Percentiles rank a stretch among this genome's conserved stretches.
phyloP scores from a whole-genome alignment of 345 rosid species.

The Citrus maxima region DNA sequence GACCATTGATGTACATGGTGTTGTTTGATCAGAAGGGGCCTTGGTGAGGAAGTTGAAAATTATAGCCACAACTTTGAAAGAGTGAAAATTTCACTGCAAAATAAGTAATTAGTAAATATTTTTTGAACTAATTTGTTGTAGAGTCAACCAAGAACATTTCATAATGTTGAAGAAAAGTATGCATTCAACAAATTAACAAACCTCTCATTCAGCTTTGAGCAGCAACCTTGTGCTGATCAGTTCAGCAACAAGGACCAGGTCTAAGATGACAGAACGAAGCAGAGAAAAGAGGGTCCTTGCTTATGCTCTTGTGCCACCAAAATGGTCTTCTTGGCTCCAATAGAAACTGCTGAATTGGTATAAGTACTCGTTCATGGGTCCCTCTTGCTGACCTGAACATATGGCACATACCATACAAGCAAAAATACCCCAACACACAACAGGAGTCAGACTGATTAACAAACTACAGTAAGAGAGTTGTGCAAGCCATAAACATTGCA shows the following conservation, averaged over 20 bases:
- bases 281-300: slow-evolving; percentile 95
- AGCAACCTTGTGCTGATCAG: slow-evolving; percentile 78
- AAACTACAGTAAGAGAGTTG: background rate
- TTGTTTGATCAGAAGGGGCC: slow-evolving; percentile 48
- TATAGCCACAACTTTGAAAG: slow-evolving; percentile 95
- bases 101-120: background rate
- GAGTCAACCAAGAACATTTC: background rate
- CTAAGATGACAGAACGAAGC: slow-evolving; percentile 80
- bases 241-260: slow-evolving; percentile 89
- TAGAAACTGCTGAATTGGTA: slow-evolving; percentile 74
- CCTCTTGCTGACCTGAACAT: slow-evolving; percentile 91
- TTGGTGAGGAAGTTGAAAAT: slow-evolving; percentile 94
- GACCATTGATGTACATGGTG: background rate
- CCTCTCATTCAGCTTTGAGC: slow-evolving; percentile 83
- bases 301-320: slow-evolving; percentile 72
- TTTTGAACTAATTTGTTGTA: background rate
- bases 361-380: slow-evolving; percentile 90
- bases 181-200: slow-evolving; percentile 12
- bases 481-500: background rate
- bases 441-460: background rate
- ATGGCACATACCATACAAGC: slow-evolving; percentile 70
- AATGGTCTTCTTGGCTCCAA: slow-evolving; percentile 91
- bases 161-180: background rate
- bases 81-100: slow-evolving; percentile 84
- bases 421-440: slow-evolving; percentile 5